A percentile compares a stretch with the other conserved stretches of the same genome.
Conservation (phyloP, 1,139 yeast genomes). For the Sugiyamaella neomexicana region DNA sequence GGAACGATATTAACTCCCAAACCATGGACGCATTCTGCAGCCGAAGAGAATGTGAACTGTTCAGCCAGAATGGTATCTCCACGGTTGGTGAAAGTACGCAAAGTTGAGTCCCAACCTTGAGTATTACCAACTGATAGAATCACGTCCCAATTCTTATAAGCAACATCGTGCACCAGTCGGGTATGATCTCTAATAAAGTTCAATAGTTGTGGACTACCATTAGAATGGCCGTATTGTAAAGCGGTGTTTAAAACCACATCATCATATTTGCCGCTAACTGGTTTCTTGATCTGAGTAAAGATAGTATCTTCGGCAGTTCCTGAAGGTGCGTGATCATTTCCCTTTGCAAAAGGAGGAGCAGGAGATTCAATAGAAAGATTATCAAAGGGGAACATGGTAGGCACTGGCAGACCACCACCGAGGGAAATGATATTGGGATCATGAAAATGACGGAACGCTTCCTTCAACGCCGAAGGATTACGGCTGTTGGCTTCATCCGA, state of each 20-base stretch:
- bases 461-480: slow-evolving; percentile 75
- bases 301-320: slow-evolving; percentile 48
- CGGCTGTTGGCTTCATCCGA: slow-evolving; percentile 80
- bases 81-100: slow-evolving; percentile 74
- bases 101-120: slow-evolving; percentile 80
- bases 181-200: slow-evolving; percentile 79
- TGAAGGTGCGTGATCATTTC: slow-evolving; percentile 67
- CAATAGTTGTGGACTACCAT: slow-evolving; percentile 72
- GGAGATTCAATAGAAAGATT: slow-evolving; percentile 68
- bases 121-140: slow-evolving; percentile 77
- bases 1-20: slow-evolving; percentile 70
- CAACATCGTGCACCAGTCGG: slow-evolving; percentile 56
- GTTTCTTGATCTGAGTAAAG: slow-evolving; percentile 43
- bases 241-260: slow-evolving; percentile 79
- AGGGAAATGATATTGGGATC: slow-evolving; percentile 80
- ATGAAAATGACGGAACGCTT: slow-evolving; percentile 73
- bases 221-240: slow-evolving; percentile 87
- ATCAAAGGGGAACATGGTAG: slow-evolving; percentile 92
- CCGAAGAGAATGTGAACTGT: slow-evolving; percentile 78
- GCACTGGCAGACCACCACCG: slow-evolving; percentile 93
- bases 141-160: slow-evolving; percentile 68
- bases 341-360: slow-evolving; percentile 69
- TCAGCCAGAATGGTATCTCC: slow-evolving; percentile 85
- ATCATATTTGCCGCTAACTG: slow-evolving; percentile 42
- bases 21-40: slow-evolving; percentile 79